Conservation (phyloP, 805 yeast species). For the Candida maesae region DNA sequence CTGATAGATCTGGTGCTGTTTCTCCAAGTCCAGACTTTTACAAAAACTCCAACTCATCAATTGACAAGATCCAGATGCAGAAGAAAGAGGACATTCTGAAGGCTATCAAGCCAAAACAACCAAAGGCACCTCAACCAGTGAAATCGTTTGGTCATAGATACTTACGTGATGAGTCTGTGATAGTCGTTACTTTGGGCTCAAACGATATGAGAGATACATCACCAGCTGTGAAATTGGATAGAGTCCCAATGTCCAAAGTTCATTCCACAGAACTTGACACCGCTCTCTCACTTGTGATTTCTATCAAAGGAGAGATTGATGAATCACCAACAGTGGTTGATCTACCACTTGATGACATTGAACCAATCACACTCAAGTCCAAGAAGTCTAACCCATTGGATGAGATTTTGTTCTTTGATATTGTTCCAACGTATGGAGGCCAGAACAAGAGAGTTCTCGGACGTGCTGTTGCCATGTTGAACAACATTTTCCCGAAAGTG, state of each 20-base stretch:
- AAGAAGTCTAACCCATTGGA: conserved; percentile 45
- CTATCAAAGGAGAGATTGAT: conserved; percentile 26
- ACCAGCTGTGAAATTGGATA: conserved; percentile 63
- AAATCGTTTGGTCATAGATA: conserved; percentile 85
- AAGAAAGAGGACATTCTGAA: conserved; percentile 16
- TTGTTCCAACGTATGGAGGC: conserved; percentile 81
- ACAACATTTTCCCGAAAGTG: conserved; percentile 58
- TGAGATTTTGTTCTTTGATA: conserved; percentile 69
- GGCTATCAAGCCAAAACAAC: conserved; percentile 20
- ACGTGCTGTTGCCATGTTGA: conserved; percentile 74
- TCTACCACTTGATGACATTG: conserved; percentile 76
- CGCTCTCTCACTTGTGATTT: conserved; percentile 70
- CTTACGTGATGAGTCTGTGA: conserved; percentile 58
- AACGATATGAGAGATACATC: conserved; percentile 64
- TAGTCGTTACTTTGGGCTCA: conserved; percentile 83
- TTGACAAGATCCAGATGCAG: conserved; percentile 16
- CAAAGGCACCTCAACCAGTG: conserved; percentile 43
- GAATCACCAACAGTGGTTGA: conserved; percentile 62
- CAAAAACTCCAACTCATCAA: conserved; percentile 14
- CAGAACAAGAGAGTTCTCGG: conserved; percentile 55
- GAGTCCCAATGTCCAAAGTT: conserved; percentile 71
- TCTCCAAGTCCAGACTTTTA: conserved; percentile 11
- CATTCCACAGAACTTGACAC: conserved; percentile 85
- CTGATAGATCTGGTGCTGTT: conserved; percentile 11
- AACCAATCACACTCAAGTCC: conserved; percentile 71